A percentile compares a stretch with the other conserved stretches of the same genome.
Evolutionary conservation across 495 filamentous ascomycete species (phyloP).

Genomic region (Podospora fimiseda): DNA sequence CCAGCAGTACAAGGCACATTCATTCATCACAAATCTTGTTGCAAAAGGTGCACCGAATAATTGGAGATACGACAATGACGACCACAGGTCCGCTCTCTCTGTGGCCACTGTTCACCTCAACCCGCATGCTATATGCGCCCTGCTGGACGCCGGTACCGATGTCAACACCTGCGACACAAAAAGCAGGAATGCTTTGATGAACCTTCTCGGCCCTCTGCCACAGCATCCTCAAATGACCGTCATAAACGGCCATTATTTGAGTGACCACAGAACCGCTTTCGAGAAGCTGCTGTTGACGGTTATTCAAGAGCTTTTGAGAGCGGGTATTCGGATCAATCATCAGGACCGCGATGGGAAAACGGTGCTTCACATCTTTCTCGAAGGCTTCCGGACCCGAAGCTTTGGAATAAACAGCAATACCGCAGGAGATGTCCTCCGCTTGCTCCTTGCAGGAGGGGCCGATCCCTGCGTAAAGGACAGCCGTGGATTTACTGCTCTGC

Average conservation of each 20-base stretch:
- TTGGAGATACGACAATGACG: neutral
- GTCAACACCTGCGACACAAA: neutral
- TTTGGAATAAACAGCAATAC: neutral
- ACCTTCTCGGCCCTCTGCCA: neutral
- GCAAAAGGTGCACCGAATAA: neutral
- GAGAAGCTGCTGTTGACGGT: neutral
- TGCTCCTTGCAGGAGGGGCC: conserved; percentile 1
- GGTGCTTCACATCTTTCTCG: neutral
- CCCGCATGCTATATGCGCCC: neutral
- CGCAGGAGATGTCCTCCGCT: neutral
- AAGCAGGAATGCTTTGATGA: neutral
- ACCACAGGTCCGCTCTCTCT: neutral
- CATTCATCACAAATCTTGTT: neutral
- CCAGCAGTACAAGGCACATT: neutral
- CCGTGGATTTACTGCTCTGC: neutral
- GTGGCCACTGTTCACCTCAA: neutral
- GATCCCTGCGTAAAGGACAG: neutral
- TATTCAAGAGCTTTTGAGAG: neutral
- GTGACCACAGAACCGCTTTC: neutral
- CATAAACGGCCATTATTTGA: neutral
- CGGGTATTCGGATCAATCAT: neutral
- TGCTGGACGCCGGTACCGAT: neutral
- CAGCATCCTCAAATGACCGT: neutral
- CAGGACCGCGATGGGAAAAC: neutral
- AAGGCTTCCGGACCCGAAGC: neutral